These are phyloP conservation scores for Metarhizium brunneum DNA, from an alignment of 2,329 filamentous ascomycete genomes.

Conservation along the genomic window DNA sequence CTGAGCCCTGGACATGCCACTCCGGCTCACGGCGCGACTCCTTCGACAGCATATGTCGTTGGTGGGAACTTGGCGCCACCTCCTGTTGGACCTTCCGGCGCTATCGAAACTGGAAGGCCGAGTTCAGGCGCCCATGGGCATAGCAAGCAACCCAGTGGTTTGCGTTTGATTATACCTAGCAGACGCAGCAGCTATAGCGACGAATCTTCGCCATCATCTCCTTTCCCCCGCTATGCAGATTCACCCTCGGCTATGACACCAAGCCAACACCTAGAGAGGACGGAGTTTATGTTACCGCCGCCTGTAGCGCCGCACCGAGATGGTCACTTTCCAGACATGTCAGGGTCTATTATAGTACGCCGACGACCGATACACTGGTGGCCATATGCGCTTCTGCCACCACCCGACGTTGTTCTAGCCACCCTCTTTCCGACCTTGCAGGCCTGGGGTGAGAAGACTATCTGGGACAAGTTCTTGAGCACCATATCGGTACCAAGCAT, in stretches of 20 bases:
- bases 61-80: conserved; percentile 33
- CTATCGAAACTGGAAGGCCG: not conserved
- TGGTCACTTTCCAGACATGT: conserved; percentile 37
- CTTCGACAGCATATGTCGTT: conserved; percentile 22
- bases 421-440: conserved; percentile 83
- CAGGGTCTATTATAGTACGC: conserved; percentile 25
- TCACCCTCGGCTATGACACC: conserved; percentile 38
- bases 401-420: conserved; percentile 59
- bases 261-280: conserved; percentile 28
- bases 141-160: conserved; percentile 11
- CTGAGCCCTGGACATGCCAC: conserved; percentile 10
- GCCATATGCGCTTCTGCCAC: conserved; percentile 66
- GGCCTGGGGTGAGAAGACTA: conserved; percentile 70
- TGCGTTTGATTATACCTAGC: conserved; percentile 39
- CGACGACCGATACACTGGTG: conserved; percentile 59
- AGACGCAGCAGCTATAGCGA: conserved; percentile 32
- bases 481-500: conserved; percentile 82
- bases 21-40: not conserved
- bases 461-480: conserved; percentile 77
- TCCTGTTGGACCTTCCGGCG: conserved; percentile 18
- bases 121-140: not conserved
- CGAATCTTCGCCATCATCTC: conserved; percentile 41
- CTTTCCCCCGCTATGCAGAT: conserved; percentile 63
- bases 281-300: conserved; percentile 47
- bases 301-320: conserved; percentile 26